phyloP scores from a whole-genome alignment of 805 yeast genomes.

The Lipomyces yamadae region DNA sequence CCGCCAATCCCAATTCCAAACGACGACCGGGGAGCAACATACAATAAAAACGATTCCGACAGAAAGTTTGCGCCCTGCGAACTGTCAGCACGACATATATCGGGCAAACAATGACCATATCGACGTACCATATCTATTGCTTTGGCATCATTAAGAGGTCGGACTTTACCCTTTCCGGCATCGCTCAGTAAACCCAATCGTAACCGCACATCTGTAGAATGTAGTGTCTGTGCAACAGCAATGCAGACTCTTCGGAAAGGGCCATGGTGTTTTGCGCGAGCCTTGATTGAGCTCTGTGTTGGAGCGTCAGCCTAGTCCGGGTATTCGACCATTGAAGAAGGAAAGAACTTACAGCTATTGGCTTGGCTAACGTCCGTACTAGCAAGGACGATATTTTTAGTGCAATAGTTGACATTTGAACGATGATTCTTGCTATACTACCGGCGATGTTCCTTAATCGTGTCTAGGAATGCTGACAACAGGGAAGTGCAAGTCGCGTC shows the following conservation, averaged over 20 bases:
- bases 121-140: conserved; percentile 64
- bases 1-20: background rate
- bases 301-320: background rate
- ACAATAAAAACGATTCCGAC: conserved; percentile 75
- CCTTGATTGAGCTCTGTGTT: conserved; percentile 59
- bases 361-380: conserved; percentile 77
- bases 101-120: background rate
- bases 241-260: conserved; percentile 67
- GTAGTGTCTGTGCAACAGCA: conserved; percentile 70
- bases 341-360: conserved; percentile 59
- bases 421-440: background rate
- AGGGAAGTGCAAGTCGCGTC: background rate
- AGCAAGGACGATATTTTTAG: conserved; percentile 72
- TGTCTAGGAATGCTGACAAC: background rate
- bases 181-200: conserved; percentile 66
- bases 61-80: conserved; percentile 71
- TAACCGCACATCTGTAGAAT: conserved; percentile 64
- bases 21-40: conserved; percentile 15
- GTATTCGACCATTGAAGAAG: background rate
- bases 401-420: conserved; percentile 73
- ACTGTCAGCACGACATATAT: background rate
- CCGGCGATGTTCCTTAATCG: no score
- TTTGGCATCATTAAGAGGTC: conserved; percentile 80
- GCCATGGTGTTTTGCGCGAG: conserved; percentile 76
- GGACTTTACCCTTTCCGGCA: conserved; percentile 53